Evolutionary conservation across 2,329 filamentous ascomycete species (phyloP).

Genomic region (Macrophomina tecta): DNA sequence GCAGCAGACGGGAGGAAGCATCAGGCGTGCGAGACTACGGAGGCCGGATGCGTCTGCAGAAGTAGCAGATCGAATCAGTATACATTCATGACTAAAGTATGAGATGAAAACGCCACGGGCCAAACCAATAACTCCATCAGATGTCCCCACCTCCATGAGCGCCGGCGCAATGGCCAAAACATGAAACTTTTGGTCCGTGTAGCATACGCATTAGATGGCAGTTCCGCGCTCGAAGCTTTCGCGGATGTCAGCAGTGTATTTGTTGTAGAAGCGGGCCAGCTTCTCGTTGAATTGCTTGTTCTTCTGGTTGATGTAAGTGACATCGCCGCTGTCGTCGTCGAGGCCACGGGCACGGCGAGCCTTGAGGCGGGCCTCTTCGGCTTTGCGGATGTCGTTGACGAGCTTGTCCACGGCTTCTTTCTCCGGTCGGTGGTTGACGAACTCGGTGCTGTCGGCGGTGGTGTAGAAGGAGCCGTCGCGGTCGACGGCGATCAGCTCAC

Average conservation of each 20-base stretch:
- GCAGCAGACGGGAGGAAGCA: too few species aligned
- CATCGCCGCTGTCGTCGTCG: conserved; percentile 78
- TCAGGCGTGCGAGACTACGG: too few species aligned
- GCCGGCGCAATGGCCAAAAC: not conserved
- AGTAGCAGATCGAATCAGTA: not conserved
- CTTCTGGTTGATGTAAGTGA: conserved; percentile 99
- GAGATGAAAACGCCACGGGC: not conserved
- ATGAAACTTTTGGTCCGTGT: not conserved
- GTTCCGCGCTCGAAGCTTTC: conserved; percentile 98
- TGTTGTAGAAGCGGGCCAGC: conserved; percentile 93
- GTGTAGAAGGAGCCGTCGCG: conserved; percentile 90
- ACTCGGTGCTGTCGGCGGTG: conserved; percentile 80
- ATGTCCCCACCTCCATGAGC: not conserved
- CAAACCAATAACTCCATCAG: not conserved
- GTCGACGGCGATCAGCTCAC: conserved; percentile 93
- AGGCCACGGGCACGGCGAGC: conserved; percentile 81
- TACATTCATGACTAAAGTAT: not conserved
- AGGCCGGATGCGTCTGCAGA: not conserved
- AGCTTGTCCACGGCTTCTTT: conserved; percentile 87
- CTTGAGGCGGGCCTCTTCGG: conserved; percentile 84
- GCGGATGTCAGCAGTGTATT: conserved; percentile 95
- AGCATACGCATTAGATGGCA: conserved; percentile 68
- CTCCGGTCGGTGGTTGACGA: conserved; percentile 84
- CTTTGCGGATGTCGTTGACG: conserved; percentile 84
- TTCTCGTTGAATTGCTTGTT: conserved; percentile 99